These are phyloP conservation scores for Phytophthora cryptogea DNA, from an alignment of 352 stramenopile species.

Conservation along the genomic window DNA sequence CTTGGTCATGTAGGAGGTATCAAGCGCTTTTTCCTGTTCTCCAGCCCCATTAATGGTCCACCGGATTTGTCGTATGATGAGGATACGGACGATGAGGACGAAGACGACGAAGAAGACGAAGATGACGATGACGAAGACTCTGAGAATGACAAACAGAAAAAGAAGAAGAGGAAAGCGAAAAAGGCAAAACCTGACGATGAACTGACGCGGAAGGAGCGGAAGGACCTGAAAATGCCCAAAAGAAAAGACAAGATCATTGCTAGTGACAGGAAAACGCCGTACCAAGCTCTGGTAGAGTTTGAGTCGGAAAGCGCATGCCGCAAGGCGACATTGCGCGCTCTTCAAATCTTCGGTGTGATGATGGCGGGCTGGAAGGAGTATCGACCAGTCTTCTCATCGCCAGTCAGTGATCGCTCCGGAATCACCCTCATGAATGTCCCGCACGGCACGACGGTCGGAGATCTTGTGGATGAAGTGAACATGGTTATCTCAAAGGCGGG, in stretches of 20 bases:
- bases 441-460: conserved; percentile 67
- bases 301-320: conserved; percentile 46
- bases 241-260: conserved; percentile 76
- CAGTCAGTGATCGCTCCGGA: conserved; percentile 46
- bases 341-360: conserved; percentile 91
- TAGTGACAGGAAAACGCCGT: conserved; percentile 70
- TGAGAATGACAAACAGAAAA: conserved; percentile 28
- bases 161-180: conserved; percentile 43
- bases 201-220: background rate
- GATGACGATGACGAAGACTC: conserved; percentile 33
- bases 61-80: conserved; percentile 47
- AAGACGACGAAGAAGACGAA: conserved; percentile 34
- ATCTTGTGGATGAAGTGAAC: conserved; percentile 69
- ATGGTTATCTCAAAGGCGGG: conserved; percentile 46
- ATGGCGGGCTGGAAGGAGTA: conserved; percentile 86
- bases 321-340: conserved; percentile 68
- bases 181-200: conserved; percentile 35
- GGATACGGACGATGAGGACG: conserved; percentile 36
- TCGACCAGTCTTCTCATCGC: conserved; percentile 74
- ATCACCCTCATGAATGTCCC: conserved; percentile 81
- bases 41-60: conserved; percentile 56
- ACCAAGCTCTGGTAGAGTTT: conserved; percentile 83
- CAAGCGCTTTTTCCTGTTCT: conserved; percentile 76
- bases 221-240: conserved; percentile 18
- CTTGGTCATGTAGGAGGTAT: conserved; percentile 70